Evolutionary conservation across 106 monocot genomes (phyloP), one percentile per base, ranked within the genome.

Genomic region (Agapanthus africanus): DNA sequence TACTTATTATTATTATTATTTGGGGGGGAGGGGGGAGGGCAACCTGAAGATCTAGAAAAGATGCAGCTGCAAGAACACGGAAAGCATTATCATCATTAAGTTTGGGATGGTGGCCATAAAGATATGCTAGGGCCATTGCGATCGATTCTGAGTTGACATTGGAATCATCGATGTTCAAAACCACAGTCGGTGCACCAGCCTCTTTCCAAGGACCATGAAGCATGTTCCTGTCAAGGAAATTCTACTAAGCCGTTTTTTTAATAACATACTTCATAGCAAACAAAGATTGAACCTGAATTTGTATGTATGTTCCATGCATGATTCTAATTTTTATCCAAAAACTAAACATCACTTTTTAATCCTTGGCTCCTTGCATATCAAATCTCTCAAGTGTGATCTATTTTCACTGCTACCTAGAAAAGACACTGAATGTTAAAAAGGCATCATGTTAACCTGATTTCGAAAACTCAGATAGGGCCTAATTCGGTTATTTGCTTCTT

Each of bases 151-250:
- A 82, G 59, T 83, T 87, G 42, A 99, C 85, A 81, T 99, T 93
- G 28, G 87, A 47, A 66, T 99, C 99, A 62, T 99, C 99, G 26
- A 93, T 85, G 22, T 87, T 76, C 73, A 99, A 81, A 6, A 79
- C 77, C 36, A 99, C 35, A 32, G 83, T 93, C 14, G 92, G 90
- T 0, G 87, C 82, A 50, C 68, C 90, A 35, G 90, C 92, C 77
- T 99, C 99, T 67, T 90, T 99, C 99, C 99, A 99, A 39, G 99
- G 99, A 61, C 99, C 99, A 75, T 99, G 87, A 44, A 99, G 88
- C 99, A 99, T 99, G 70, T 92, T 93, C 75, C 99, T 97, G 47
- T 47, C 28, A 52, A 47, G 71, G 14, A 66, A 27, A 30, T 22
- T 34, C 37, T 69, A 60, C 36, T 61, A 61, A 36, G n/a, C 36